A percentile compares a stretch with the other conserved stretches of the same genome.
phyloP scores from a whole-genome alignment of 1,284 basidiomycete species.

The Butyriboletus appendiculatus region DNA sequence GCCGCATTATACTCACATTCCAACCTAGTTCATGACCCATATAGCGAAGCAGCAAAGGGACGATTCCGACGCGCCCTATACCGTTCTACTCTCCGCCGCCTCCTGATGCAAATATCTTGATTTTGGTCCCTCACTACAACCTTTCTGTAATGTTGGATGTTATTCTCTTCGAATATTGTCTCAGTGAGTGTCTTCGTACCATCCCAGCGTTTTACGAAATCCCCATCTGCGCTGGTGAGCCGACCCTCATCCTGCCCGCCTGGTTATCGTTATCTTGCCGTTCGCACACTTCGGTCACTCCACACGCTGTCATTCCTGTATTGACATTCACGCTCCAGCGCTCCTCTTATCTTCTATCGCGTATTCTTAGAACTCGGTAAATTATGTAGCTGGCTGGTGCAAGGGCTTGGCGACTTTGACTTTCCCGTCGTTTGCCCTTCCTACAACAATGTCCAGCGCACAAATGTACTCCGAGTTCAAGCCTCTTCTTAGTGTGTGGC shows the following conservation, averaged over 20 bases:
- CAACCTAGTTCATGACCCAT: background rate
- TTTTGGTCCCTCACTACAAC: background rate
- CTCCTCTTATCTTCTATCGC: slow-evolving; percentile 9
- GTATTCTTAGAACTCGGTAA: slow-evolving; percentile 16
- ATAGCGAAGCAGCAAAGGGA: slow-evolving; percentile 6
- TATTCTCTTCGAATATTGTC: background rate
- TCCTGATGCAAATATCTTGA: background rate
- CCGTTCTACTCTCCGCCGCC: background rate
- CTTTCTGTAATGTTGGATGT: background rate
- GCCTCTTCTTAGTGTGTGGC: slow-evolving; percentile 23
- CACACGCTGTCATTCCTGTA: background rate
- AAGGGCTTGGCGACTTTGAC: background rate
- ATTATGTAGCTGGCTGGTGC: slow-evolving; percentile 2
- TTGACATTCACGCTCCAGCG: background rate
- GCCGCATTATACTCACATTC: background rate
- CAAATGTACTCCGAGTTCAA: slow-evolving; percentile 27
- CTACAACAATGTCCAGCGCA: slow-evolving; percentile 13
- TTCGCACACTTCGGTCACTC: slow-evolving; percentile 2
- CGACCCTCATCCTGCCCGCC: background rate
- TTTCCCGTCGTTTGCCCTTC: background rate
- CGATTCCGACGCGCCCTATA: background rate
- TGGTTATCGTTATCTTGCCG: slow-evolving; percentile 6
- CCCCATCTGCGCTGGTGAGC: background rate
- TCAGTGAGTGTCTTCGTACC: background rate
- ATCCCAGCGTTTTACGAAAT: background rate